phyloP scores from a whole-genome alignment of 2,329 filamentous ascomycete species.

The Penicillium rolfsii region DNA sequence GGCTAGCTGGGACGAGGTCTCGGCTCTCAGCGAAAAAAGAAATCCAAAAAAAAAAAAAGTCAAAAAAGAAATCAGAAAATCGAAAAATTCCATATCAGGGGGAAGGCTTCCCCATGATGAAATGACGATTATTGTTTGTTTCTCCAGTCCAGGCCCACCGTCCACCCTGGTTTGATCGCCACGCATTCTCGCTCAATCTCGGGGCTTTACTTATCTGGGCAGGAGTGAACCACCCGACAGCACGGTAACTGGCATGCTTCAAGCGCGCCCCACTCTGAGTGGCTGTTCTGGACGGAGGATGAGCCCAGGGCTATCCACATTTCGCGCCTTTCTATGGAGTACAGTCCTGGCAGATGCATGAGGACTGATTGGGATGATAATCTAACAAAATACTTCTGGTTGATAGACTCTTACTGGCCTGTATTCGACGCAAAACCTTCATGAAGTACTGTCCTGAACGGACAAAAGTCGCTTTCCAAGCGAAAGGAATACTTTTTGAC shows the following conservation, averaged over 20 bases:
- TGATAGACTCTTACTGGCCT: background rate
- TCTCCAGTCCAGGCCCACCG: background rate
- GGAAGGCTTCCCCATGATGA: background rate
- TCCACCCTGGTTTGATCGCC: background rate
- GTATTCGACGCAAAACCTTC: background rate
- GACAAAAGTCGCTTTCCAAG: background rate
- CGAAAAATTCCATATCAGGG: background rate
- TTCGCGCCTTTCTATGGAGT: background rate
- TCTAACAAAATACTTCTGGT: background rate
- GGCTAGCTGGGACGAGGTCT: background rate
- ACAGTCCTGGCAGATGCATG: background rate
- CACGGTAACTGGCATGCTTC: conserved; percentile 1
- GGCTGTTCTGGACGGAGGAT: background rate
- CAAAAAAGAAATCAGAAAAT: too few species aligned
- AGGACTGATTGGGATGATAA: background rate
- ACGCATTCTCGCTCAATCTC: background rate
- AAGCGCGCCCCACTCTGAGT: conserved; percentile 6
- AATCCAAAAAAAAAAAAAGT: too few species aligned
- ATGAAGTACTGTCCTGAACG: background rate
- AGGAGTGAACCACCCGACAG: conserved; percentile 8
- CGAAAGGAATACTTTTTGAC: background rate
- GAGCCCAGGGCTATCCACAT: background rate
- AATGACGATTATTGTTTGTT: background rate
- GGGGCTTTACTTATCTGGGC: conserved; percentile 7
- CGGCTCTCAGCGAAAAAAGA: background rate